These are phyloP conservation scores for Penicillium waksmanii DNA, from an alignment of 495 filamentous ascomycete genomes.

Conservation along the genomic window DNA sequence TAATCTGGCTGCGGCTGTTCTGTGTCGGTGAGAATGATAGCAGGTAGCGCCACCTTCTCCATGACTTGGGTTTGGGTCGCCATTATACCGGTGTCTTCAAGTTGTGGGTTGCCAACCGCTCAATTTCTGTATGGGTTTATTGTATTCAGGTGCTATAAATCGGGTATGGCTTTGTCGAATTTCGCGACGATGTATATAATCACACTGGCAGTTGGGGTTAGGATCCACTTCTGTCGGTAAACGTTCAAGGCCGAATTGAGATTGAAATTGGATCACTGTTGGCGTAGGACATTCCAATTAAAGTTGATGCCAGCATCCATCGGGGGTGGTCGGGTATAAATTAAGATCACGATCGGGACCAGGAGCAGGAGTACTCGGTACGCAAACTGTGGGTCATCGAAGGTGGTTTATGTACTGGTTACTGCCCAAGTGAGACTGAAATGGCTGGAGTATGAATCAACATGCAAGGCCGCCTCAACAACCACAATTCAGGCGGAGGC, in stretches of 20 bases:
- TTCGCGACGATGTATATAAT: too few relatives aligned
- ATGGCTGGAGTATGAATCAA: conserved; percentile 14
- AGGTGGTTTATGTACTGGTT: background rate
- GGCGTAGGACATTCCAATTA: conserved; percentile 11
- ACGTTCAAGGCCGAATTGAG: background rate
- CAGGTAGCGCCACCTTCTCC: too few relatives aligned
- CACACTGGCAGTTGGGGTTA: too few relatives aligned
- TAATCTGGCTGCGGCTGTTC: conserved; percentile 11
- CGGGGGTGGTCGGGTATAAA: conserved; percentile 17
- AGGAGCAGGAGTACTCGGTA: background rate
- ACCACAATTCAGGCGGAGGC: background rate
- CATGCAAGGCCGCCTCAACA: background rate
- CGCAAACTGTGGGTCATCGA: background rate
- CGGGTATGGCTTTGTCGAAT: too few relatives aligned
- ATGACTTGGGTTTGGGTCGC: too few relatives aligned
- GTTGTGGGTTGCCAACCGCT: too few relatives aligned
- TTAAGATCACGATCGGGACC: conserved; percentile 17
- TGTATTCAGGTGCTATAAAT: too few relatives aligned
- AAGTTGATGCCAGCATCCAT: conserved; percentile 22
- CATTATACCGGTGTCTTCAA: too few relatives aligned
- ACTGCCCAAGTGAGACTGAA: background rate
- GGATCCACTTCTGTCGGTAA: conserved; percentile 1
- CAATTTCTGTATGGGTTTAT: too few relatives aligned
- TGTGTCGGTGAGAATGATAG: background rate
- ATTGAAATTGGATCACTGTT: conserved; percentile 8